Percentiles rank a stretch among this genome's conserved stretches.
Evolutionary conservation across 805 yeast species (phyloP).

Genomic region (Pichia pseudocactophila): DNA sequence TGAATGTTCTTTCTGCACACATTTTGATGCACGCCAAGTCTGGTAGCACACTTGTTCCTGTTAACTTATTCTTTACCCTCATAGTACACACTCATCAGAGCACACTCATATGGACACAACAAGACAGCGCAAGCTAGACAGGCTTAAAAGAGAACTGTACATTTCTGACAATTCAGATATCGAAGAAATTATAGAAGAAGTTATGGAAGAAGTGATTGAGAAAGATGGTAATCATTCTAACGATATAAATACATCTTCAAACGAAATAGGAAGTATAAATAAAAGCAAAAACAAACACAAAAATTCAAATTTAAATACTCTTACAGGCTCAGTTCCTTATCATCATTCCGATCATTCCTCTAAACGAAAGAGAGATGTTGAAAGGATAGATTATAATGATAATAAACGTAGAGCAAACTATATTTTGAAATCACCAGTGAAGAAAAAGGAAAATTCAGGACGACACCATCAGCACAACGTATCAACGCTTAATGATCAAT

Average conservation of each 20-base stretch:
- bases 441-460: too few relatives aligned
- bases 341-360: neutral
- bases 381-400: slow-evolving; percentile 21
- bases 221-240: too few relatives aligned
- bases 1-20: too few relatives aligned
- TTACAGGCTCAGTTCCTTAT: too few relatives aligned
- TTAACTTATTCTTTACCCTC: too few relatives aligned
- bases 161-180: slow-evolving; percentile 20
- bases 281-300: too few relatives aligned
- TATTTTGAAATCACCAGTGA: neutral
- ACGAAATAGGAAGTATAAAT: neutral
- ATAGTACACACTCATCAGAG: too few relatives aligned
- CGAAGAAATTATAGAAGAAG: slow-evolving; percentile 12
- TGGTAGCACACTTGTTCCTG: too few relatives aligned
- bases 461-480: too few relatives aligned
- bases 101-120: neutral
- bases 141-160: slow-evolving; percentile 17
- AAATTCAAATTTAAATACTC: neutral
- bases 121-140: slow-evolving; percentile 9
- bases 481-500: too few relatives aligned
- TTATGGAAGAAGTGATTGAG: neutral
- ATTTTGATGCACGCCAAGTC: too few relatives aligned
- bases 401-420: slow-evolving; percentile 11
- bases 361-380: neutral
- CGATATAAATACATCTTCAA: too few relatives aligned